Conservation (phyloP, 2,329 filamentous ascomycete species). For the Fusarium circinatum region DNA sequence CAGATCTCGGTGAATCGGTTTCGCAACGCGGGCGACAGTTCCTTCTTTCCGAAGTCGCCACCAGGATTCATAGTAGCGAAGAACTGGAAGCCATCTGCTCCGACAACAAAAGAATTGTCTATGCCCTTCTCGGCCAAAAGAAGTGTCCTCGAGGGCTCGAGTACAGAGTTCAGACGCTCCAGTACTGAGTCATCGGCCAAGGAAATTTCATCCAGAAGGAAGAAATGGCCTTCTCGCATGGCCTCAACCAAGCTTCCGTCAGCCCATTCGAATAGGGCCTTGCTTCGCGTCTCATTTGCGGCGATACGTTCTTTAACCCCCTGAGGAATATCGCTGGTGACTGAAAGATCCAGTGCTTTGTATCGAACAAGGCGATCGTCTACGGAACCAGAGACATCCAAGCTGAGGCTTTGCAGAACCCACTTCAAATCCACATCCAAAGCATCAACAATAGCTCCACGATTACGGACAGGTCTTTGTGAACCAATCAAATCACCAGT, state of each 20-base stretch:
- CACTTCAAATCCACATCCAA: conserved; percentile 70
- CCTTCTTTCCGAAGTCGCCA: conserved; percentile 97
- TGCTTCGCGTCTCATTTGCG: conserved; percentile 69
- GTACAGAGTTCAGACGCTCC: conserved; percentile 93
- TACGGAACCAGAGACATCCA: conserved; percentile 54
- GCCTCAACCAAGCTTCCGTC: conserved; percentile 94
- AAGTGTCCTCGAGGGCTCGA: conserved; percentile 87
- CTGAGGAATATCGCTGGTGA: conserved; percentile 59
- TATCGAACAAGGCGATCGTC: conserved; percentile 70
- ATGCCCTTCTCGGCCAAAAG: conserved; percentile 94
- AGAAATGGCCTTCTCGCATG: conserved; percentile 90
- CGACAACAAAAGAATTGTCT: conserved; percentile 81
- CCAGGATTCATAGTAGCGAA: conserved; percentile 99
- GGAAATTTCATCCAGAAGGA: conserved; percentile 97
- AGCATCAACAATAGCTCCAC: conserved; percentile 74
- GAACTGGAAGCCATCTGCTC: conserved; percentile 86
- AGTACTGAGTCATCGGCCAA: conserved; percentile 97
- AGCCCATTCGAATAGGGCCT: conserved; percentile 94
- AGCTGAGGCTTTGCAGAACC: conserved; percentile 55
- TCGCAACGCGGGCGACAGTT: conserved; percentile 91
- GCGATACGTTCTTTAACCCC: conserved; percentile 59
- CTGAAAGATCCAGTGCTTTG: conserved; percentile 57
- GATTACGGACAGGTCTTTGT: conserved; percentile 89
- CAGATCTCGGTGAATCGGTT: conserved; percentile 99
- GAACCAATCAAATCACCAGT: conserved; percentile 97